Conservation (phyloP, 495 filamentous ascomycete species). For the Annulohypoxylon bovei region DNA sequence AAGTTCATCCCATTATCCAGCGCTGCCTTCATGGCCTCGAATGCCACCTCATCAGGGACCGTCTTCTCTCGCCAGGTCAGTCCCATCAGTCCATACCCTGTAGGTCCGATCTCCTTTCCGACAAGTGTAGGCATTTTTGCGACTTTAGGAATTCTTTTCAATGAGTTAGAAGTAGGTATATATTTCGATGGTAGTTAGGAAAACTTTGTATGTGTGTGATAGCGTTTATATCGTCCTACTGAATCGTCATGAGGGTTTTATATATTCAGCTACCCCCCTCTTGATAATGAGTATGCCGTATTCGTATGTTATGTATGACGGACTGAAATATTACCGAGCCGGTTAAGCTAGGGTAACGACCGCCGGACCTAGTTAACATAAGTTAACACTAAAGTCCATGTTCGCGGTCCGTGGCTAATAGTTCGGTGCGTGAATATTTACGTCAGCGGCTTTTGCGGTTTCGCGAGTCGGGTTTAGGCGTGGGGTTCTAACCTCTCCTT, state of each 20-base stretch:
- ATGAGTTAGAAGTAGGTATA: neutral
- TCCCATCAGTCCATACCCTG: constrained; percentile 71
- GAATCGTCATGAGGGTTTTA: constrained; percentile 1
- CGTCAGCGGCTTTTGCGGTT: neutral
- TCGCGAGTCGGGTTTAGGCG: neutral
- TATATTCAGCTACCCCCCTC: neutral
- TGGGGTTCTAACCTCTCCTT: neutral
- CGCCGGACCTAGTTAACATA: neutral
- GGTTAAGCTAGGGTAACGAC: neutral
- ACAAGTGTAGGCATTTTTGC: constrained; percentile 59
- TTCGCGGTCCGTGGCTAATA: neutral
- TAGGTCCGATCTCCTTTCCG: constrained; percentile 63
- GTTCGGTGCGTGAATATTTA: neutral
- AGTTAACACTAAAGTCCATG: neutral
- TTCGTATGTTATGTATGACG: neutral
- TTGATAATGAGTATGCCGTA: neutral
- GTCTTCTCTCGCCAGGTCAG: constrained; percentile 77
- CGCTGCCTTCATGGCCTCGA: constrained; percentile 73
- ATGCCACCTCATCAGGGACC: constrained; percentile 67
- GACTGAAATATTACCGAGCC: neutral
- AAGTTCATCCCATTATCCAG: constrained; percentile 72
- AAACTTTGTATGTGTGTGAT: neutral
- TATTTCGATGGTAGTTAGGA: neutral
- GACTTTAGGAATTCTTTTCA: constrained; percentile 7
- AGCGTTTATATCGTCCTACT: neutral